Conservation (phyloP, 2,329 filamentous ascomycete genomes). For the Aureobasidium melanogenum region DNA sequence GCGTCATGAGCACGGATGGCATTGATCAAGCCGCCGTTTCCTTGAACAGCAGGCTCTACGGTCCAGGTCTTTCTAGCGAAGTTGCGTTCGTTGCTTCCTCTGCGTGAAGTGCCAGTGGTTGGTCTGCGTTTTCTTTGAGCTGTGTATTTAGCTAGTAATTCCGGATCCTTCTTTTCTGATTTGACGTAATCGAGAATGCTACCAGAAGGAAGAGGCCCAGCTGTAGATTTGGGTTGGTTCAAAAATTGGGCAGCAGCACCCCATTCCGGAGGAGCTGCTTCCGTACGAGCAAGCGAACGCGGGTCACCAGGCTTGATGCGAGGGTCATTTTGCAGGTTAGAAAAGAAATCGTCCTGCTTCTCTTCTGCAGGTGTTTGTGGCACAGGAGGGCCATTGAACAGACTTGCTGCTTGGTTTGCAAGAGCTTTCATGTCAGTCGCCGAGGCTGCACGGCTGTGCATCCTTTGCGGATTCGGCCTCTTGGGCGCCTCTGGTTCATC, state of each 20-base stretch:
- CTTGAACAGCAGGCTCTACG: conserved; percentile 77
- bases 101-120: conserved; percentile 19
- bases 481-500: conserved; percentile 40
- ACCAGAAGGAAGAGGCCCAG: conserved; percentile 64
- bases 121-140: conserved; percentile 11
- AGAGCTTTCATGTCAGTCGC: neutral
- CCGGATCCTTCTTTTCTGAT: conserved; percentile 27
- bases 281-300: conserved; percentile 56
- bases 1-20: conserved; percentile 51
- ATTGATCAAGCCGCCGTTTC: conserved; percentile 86
- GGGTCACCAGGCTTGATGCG: conserved; percentile 40
- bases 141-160: conserved; percentile 16
- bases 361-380: conserved; percentile 33
- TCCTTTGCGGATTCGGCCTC: neutral
- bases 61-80: conserved; percentile 76
- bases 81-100: conserved; percentile 29
- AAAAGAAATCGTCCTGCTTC: conserved; percentile 38
- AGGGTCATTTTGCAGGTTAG: conserved; percentile 30
- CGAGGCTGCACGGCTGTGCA: conserved; percentile 5
- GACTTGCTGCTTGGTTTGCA: conserved; percentile 22
- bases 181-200: conserved; percentile 53
- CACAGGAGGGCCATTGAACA: conserved; percentile 31
- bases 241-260: conserved; percentile 50
- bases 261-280: conserved; percentile 70
- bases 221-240: conserved; percentile 71